Conservation (phyloP, 2,329 filamentous ascomycete genomes). For the Volutella citrinella region DNA sequence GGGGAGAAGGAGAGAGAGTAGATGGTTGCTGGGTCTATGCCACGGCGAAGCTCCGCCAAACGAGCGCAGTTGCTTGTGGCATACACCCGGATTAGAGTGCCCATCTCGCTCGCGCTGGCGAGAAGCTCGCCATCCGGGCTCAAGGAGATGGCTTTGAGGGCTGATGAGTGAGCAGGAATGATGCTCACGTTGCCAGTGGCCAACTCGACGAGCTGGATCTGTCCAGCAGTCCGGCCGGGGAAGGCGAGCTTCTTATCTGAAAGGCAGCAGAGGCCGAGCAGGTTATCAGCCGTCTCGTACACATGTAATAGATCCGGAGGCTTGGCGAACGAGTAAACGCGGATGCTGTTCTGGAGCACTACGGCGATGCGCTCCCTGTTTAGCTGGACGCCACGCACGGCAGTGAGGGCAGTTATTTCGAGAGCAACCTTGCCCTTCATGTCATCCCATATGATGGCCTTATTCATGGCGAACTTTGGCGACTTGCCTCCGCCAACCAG, state of each 20-base stretch:
- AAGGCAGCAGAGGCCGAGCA: conserved; percentile 75
- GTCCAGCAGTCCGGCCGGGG: conserved; percentile 81
- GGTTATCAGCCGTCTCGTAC: conserved; percentile 86
- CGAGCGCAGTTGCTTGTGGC: conserved; percentile 76
- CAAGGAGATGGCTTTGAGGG: conserved; percentile 74
- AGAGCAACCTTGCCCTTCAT: conserved; percentile 67
- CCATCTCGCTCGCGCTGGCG: conserved; percentile 87
- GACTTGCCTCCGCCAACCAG: conserved; percentile 84
- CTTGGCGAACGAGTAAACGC: conserved; percentile 75
- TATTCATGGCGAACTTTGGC: conserved; percentile 84
- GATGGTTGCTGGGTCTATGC: conserved; percentile 82
- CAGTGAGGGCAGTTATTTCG: conserved; percentile 78
- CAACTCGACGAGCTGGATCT: conserved; percentile 84
- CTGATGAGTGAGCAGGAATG: conserved; percentile 82
- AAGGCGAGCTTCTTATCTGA: conserved; percentile 74
- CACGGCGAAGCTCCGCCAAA: conserved; percentile 80
- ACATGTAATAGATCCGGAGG: conserved; percentile 67
- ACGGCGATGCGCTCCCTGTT: conserved; percentile 75
- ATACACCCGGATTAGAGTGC: conserved; percentile 86
- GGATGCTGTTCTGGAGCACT: conserved; percentile 76
- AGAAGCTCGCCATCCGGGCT: conserved; percentile 77
- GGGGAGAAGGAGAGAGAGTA: conserved; percentile 88
- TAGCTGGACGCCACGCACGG: conserved; percentile 76
- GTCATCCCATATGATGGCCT: conserved; percentile 94
- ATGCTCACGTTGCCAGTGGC: conserved; percentile 82